Evolutionary conservation across 495 filamentous ascomycete species (phyloP), one percentile per base, ranked within the genome.

Genomic region (Rhypophila decipiens): DNA sequence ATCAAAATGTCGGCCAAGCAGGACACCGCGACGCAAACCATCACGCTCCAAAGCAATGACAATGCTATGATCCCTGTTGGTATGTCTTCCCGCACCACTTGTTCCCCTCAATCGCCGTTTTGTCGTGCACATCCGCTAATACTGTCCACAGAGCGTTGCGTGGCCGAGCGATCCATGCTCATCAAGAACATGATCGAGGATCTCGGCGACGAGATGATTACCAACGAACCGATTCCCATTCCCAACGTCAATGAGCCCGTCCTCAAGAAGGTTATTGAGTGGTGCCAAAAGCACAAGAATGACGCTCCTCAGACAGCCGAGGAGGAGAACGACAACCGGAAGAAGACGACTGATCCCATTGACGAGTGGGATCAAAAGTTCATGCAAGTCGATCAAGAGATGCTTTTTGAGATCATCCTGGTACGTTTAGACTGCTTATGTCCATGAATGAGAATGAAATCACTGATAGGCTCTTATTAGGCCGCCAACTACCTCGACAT

Each of bases 311-410:
- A 79, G 34, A 66, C 80, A 34, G n/a, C n/a, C n/a, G 73, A 80
- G 44, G 87, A 91, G 42, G 93, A 98, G 44, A 91, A 98, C 50
- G 85, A 89, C 54, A 93, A 98, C 61, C 86, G 78, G 31, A 87
- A 94, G 52, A 96, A 96, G 77, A 95, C 96, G 80, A 94, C 89
- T 0, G 96, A 93, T 18, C 93, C 97, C 43, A 98, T 98, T 58
- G 93, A 96, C 34, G 93, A 98, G 70, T 98, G 93, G 93, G 93
- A 98, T 57, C 93, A 96, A 67, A 98, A 98, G 66, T 98, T 96
- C 66, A 98, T 97, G 93, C 93, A 97, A 69, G 93, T 98, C 8
- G 93, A 98, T 62, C 93, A 98, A 63, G 93, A 98, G 70, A 96
- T 98, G 93, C 79, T 98, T 1, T 98, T 98, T 52, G 93, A 98